These are phyloP conservation scores for Umbelopsis sp. DNA, from an alignment of 371 early-diverging fungal genomes.

Conservation along the genomic window DNA sequence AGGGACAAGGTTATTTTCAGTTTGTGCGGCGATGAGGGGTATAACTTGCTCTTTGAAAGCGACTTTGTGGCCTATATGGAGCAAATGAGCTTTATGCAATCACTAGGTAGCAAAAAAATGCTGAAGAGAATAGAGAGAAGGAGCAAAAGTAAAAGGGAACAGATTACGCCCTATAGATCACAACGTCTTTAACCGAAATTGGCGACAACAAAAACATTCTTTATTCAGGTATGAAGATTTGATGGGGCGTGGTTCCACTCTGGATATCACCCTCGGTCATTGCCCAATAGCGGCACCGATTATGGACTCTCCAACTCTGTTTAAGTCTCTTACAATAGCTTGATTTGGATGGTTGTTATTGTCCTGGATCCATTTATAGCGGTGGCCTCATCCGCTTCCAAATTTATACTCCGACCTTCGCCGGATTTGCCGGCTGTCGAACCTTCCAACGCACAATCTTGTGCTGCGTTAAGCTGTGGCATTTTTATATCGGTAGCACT, in stretches of 20 bases:
- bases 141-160: neutral
- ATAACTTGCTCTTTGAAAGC: neutral
- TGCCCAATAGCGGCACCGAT: conserved; percentile 17
- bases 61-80: neutral
- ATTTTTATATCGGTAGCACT: neutral
- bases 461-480: neutral
- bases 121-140: neutral
- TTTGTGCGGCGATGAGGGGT: neutral
- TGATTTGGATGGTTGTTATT: conserved; percentile 16
- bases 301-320: neutral
- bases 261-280: conserved; percentile 3
- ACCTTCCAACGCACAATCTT: neutral
- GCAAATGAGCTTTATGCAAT: neutral
- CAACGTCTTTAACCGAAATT: neutral
- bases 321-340: conserved; percentile 4
- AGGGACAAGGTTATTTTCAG: neutral
- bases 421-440: neutral
- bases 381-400: neutral
- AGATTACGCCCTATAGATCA: no score
- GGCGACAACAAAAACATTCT: conserved; percentile 19
- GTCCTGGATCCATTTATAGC: neutral
- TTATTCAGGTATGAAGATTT: neutral
- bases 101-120: neutral
- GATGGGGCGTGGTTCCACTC: neutral
- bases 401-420: neutral